Conservation (phyloP, 768 basidiomycete species). For the Austroboletus eburneus region DNA sequence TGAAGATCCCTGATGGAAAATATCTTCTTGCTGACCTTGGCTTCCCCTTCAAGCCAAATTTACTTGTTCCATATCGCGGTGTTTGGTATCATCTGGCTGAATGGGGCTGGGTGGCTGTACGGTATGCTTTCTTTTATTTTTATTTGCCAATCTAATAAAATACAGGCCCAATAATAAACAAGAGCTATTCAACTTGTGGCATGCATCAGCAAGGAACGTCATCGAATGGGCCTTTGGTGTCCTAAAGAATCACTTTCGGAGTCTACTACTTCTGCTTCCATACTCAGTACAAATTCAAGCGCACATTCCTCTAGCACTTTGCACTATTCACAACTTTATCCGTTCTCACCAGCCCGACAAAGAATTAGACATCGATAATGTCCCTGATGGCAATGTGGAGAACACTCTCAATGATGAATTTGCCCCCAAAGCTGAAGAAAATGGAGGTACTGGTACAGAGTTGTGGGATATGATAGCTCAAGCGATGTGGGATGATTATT, state of each 20-base stretch:
- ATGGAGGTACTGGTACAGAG: too few species aligned
- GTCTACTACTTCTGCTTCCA: constrained; percentile 7
- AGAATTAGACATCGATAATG: too few species aligned
- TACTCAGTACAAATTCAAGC: constrained; percentile 20
- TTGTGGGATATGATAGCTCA: too few species aligned
- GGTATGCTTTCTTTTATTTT: background rate
- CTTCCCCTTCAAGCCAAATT: background rate
- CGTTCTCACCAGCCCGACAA: background rate
- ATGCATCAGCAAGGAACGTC: constrained; percentile 8
- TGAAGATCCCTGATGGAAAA: constrained; percentile 30
- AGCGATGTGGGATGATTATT: too few species aligned
- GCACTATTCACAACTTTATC: constrained; percentile 23
- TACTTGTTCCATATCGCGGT: constrained; percentile 37
- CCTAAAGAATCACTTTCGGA: constrained; percentile 15
- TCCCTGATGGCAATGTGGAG: too few species aligned
- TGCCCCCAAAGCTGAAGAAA: too few species aligned
- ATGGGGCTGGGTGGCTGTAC: constrained; percentile 23
- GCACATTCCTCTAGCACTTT: constrained; percentile 19
- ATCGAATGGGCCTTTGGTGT: constrained; percentile 2
- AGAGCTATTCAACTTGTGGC: constrained; percentile 26
- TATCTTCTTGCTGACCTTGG: constrained; percentile 26
- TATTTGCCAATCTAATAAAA: background rate
- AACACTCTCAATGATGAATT: too few species aligned
- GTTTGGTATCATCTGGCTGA: constrained; percentile 37
- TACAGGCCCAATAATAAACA: constrained; percentile 11